Conservation (phyloP, 495 filamentous ascomycete genomes). For the Aspergillus haitiensis region DNA sequence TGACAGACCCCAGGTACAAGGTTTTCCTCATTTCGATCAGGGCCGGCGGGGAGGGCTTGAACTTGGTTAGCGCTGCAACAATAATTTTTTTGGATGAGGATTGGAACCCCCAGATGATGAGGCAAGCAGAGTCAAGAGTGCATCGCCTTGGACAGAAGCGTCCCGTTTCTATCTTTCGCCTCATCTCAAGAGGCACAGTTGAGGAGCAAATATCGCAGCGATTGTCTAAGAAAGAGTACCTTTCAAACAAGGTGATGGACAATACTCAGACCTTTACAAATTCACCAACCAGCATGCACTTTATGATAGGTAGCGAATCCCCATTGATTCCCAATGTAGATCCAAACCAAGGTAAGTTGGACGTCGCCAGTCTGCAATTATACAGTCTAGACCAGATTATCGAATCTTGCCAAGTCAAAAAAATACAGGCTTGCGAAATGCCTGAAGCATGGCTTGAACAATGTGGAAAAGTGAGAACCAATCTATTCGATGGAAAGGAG, state of each 20-base stretch:
- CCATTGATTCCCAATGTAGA: constrained; percentile 4
- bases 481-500: constrained; percentile 55
- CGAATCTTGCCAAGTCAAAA: constrained; percentile 1
- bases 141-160: constrained; percentile 61
- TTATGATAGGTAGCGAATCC: background rate
- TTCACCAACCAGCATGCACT: background rate
- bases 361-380: background rate
- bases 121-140: constrained; percentile 61
- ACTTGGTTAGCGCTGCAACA: constrained; percentile 58
- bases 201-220: constrained; percentile 65
- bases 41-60: constrained; percentile 65
- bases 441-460: constrained; percentile 54
- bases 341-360: background rate
- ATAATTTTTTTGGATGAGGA: constrained; percentile 67
- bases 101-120: constrained; percentile 65
- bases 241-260: constrained; percentile 62
- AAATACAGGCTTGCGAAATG: background rate
- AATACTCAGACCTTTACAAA: background rate
- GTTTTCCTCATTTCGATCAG: constrained; percentile 66
- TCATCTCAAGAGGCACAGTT: constrained; percentile 60
- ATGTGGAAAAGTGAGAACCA: constrained; percentile 60
- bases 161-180: constrained; percentile 58
- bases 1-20: constrained; percentile 48
- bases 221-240: constrained; percentile 66
- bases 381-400: background rate